A percentile compares a stretch with the other conserved stretches of the same genome.
Evolutionary conservation across 1,284 basidiomycete species (phyloP).

Genomic region (Cutaneotrichosporon cavernicola): DNA sequence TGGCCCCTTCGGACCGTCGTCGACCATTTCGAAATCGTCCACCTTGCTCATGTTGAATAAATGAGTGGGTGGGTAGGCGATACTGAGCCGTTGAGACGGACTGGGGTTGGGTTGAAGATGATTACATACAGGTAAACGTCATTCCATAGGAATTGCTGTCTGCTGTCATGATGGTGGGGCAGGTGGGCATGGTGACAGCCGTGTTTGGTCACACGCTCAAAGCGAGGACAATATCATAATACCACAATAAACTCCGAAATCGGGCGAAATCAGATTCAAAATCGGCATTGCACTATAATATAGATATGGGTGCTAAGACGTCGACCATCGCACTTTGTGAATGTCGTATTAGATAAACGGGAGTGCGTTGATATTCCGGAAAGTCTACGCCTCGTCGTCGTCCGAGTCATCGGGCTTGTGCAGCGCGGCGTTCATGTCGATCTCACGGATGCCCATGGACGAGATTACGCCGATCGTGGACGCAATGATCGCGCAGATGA

Average conservation of each 20-base stretch:
- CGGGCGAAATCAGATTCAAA: too few relatives aligned
- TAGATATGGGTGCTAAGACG: too few relatives aligned
- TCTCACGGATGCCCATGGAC: slow-evolving; percentile 41
- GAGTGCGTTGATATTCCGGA: background rate
- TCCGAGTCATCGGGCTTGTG: background rate
- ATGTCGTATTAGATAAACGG: too few relatives aligned
- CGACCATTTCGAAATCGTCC: slow-evolving; percentile 33
- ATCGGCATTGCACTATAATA: too few relatives aligned
- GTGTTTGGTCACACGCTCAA: too few relatives aligned
- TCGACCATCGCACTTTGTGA: too few relatives aligned
- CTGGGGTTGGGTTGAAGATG: background rate
- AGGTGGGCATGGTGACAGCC: too few relatives aligned
- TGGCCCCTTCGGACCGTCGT: slow-evolving; percentile 18
- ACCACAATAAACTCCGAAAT: too few relatives aligned
- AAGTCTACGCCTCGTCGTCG: background rate
- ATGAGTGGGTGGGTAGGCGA: slow-evolving; percentile 6
- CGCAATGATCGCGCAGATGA: slow-evolving; percentile 66
- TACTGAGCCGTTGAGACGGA: background rate
- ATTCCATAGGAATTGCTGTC: too few relatives aligned
- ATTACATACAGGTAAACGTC: background rate
- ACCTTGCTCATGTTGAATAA: slow-evolving; percentile 9
- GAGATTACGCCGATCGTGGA: slow-evolving; percentile 36
- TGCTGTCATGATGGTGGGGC: too few relatives aligned
- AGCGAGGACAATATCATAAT: too few relatives aligned
- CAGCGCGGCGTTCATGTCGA: slow-evolving; percentile 31